phyloP scores from a whole-genome alignment of 495 filamentous ascomycete species.

The Talaromyces adpressus region DNA sequence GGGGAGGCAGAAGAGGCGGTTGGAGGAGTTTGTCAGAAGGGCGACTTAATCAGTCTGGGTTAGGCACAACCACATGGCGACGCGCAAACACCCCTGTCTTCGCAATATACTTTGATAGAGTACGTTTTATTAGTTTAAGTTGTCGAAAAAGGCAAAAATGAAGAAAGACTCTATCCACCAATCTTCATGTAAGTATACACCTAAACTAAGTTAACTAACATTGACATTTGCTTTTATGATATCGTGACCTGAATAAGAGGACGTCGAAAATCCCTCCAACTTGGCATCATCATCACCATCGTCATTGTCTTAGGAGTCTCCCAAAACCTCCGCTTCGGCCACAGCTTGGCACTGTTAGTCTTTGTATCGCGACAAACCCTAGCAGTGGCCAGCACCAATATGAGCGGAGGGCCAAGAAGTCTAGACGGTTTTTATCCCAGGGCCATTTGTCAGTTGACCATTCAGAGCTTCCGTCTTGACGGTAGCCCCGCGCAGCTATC shows the following conservation, averaged over 20 bases:
- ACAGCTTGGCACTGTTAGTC: background rate
- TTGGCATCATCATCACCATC: no score
- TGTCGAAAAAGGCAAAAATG: background rate
- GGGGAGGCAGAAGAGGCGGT: conserved; percentile 31
- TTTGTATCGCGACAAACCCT: background rate
- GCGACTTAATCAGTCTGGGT: background rate
- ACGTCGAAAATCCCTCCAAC: no score
- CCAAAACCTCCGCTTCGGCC: background rate
- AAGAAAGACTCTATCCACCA: background rate
- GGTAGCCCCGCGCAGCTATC: background rate
- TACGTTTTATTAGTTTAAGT: no score
- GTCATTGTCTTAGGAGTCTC: no score
- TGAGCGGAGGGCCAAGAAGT: background rate
- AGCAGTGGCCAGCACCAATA: background rate
- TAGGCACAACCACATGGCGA: no score
- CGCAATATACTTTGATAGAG: background rate
- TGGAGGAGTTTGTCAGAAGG: conserved; percentile 21
- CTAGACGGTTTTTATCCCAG: background rate
- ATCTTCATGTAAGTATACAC: no score
- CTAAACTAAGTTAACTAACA: no score
- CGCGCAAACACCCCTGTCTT: no score
- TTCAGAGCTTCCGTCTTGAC: background rate
- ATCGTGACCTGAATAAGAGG: no score
- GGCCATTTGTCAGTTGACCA: background rate
- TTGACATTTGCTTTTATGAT: no score